Percentiles rank a stretch among this genome's conserved stretches.
These are phyloP conservation scores for Umbelopsis sp. DNA, from an alignment of 192 early-diverging fungal genomes.

Conservation along the genomic window DNA sequence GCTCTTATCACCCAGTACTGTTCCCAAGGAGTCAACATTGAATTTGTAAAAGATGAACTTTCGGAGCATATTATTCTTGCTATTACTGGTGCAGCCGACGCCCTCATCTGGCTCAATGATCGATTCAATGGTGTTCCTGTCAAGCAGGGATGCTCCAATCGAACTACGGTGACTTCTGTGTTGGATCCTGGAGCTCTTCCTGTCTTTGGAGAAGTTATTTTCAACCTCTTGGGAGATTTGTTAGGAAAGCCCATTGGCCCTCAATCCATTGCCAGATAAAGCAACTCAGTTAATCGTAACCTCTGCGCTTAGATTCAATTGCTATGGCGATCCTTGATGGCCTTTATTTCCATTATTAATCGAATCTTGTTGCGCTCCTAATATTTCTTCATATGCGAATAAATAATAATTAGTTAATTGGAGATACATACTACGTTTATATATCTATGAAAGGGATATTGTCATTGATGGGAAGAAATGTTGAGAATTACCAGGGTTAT, in stretches of 20 bases:
- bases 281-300: too few species aligned
- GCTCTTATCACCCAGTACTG: slow-evolving; percentile 5
- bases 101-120: slow-evolving; percentile 1
- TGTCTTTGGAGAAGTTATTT: slow-evolving; percentile 18
- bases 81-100: slow-evolving; percentile 16
- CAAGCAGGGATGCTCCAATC: neutral
- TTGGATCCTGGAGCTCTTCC: slow-evolving; percentile 13
- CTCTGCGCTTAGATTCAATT: too few species aligned
- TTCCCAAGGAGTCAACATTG: slow-evolving; percentile 18
- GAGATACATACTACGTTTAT: too few species aligned
- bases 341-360: too few species aligned
- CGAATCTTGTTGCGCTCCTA: too few species aligned
- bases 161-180: slow-evolving; percentile 2
- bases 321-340: too few species aligned
- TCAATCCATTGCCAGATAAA: neutral
- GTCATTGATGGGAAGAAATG: too few species aligned
- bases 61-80: slow-evolving; percentile 12
- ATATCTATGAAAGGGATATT: too few species aligned
- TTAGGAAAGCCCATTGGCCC: slow-evolving; percentile 20
- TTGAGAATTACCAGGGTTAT: too few species aligned
- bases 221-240: neutral
- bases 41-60: slow-evolving; percentile 16
- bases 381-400: too few species aligned
- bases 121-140: neutral
- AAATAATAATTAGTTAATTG: too few species aligned